phyloP scores from a whole-genome alignment of 345 rosid genomes.

The Eucalyptus marginata region DNA sequence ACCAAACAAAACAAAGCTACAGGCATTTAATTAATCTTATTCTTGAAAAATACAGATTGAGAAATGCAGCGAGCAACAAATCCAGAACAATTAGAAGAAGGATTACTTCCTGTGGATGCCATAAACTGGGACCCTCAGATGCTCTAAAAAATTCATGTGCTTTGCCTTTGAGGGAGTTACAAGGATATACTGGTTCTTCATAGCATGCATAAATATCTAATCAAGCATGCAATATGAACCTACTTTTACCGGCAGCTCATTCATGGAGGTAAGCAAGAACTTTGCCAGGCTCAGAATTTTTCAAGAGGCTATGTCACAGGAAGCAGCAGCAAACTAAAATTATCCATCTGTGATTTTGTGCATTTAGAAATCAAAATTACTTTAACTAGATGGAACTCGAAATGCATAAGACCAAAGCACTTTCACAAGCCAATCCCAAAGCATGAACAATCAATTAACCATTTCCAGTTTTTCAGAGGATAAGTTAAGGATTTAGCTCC shows the following conservation, averaged over 20 bases:
- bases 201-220: background rate
- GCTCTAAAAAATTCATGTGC: background rate
- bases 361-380: background rate
- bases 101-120: background rate
- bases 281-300: background rate
- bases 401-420: background rate
- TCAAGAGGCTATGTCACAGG: background rate
- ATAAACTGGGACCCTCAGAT: background rate
- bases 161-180: background rate
- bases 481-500: background rate
- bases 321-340: background rate
- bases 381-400: background rate
- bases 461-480: background rate
- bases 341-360: background rate
- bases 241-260: background rate
- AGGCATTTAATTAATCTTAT: background rate
- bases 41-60: background rate
- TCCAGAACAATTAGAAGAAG: background rate
- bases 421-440: background rate
- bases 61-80: background rate
- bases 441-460: background rate
- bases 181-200: background rate
- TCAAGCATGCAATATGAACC: background rate
- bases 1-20: background rate
- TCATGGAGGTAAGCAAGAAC: background rate